A percentile compares a stretch with the other conserved stretches of the same genome.
Conservation (phyloP, 2,329 filamentous ascomycete genomes). For the Coccinonectria pachysandricola region DNA sequence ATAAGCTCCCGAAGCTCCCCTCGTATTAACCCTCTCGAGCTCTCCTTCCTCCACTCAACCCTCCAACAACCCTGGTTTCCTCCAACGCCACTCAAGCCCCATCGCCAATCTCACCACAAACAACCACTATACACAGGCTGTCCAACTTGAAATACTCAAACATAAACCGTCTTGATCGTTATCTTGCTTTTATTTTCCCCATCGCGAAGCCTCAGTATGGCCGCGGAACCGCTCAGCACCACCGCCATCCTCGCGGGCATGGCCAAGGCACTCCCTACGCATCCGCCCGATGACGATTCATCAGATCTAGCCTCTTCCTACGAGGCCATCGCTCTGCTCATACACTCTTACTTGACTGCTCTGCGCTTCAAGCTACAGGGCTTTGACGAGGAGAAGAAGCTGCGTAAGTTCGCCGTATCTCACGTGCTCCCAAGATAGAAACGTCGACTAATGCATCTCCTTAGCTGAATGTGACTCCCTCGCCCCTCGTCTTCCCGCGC, state of each 20-base stretch:
- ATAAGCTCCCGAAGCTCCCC: too few relatives aligned
- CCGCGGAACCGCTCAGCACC: constrained; percentile 16
- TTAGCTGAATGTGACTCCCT: constrained; percentile 41
- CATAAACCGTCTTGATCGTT: too few relatives aligned
- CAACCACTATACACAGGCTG: too few relatives aligned
- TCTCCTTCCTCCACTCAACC: too few relatives aligned
- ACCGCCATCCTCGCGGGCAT: constrained; percentile 41
- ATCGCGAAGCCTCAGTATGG: constrained; percentile 10
- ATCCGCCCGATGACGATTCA: constrained; percentile 39
- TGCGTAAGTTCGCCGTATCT: constrained; percentile 38
- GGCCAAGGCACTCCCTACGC: constrained; percentile 49
- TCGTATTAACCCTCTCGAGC: too few relatives aligned
- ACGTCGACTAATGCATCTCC: too few relatives aligned
- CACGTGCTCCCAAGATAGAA: too few relatives aligned
- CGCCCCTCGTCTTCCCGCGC: constrained; percentile 54
- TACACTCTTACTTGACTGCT: constrained; percentile 72
- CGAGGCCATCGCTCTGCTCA: constrained; percentile 74
- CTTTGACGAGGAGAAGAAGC: constrained; percentile 70
- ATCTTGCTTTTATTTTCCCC: too few relatives aligned
- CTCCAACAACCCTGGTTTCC: too few relatives aligned
- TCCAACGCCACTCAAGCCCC: too few relatives aligned
- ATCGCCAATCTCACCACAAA: too few relatives aligned
- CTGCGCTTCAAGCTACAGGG: constrained; percentile 74
- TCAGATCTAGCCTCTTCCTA: constrained; percentile 60
- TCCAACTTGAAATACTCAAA: too few relatives aligned